phyloP scores from a whole-genome alignment of 2,329 filamentous ascomycete species.

The Parastagonospora avenae region DNA sequence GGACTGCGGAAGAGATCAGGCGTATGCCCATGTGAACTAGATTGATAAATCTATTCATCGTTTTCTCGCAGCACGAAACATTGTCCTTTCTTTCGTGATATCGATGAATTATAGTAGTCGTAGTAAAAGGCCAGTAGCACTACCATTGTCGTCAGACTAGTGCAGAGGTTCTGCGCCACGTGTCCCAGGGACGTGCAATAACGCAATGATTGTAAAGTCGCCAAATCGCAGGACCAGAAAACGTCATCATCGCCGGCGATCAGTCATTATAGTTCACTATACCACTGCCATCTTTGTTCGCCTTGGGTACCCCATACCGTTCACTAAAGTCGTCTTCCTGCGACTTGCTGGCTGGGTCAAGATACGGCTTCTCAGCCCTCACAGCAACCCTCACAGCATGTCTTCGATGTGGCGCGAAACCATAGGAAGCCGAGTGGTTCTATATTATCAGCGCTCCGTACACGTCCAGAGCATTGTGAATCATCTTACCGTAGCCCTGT shows the following conservation, averaged over 20 bases:
- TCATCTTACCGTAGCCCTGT: constrained; percentile 56
- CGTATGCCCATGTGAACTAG: constrained; percentile 66
- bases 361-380: constrained; percentile 54
- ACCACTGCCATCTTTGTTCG: constrained; percentile 62
- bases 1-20: constrained; percentile 76
- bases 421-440: constrained; percentile 62
- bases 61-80: too few relatives aligned
- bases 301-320: constrained; percentile 54
- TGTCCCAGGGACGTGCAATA: too few relatives aligned
- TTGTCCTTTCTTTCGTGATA: too few relatives aligned
- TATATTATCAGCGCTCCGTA: constrained; percentile 18
- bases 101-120: too few relatives aligned
- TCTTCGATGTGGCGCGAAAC: constrained; percentile 61
- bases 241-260: not conserved
- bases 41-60: too few relatives aligned
- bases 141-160: too few relatives aligned
- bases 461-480: not conserved
- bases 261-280: constrained; percentile 64
- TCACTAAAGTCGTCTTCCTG: constrained; percentile 61
- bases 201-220: too few relatives aligned
- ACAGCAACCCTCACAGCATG: constrained; percentile 59
- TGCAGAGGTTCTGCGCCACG: too few relatives aligned
- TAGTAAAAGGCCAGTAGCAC: too few relatives aligned
- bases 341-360: constrained; percentile 53
- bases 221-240: too few relatives aligned